These are phyloP conservation scores for Mucuna pruriens DNA, from an alignment of 306 rosid genomes.

Conservation along the genomic window DNA sequence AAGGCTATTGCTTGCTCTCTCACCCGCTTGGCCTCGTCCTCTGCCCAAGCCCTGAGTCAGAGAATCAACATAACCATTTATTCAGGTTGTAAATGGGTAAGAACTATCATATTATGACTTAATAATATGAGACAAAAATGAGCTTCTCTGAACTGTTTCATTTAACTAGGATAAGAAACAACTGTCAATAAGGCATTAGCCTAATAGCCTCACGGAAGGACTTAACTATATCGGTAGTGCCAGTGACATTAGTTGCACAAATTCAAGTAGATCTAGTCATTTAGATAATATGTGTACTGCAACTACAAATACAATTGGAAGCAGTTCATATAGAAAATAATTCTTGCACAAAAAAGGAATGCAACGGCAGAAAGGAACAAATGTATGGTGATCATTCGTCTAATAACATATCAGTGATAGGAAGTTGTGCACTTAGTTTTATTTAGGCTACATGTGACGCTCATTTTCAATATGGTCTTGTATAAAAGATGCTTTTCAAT, in stretches of 20 bases:
- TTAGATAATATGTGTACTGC: background rate
- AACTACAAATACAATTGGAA: slow-evolving; percentile 5
- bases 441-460: background rate
- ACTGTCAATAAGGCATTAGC: background rate
- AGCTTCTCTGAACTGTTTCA: background rate
- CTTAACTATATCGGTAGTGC: background rate
- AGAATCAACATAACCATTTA: slow-evolving; percentile 25
- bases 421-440: background rate
- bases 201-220: background rate
- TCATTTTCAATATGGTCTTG: background rate
- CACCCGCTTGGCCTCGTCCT: slow-evolving; percentile 96
- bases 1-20: slow-evolving; percentile 87
- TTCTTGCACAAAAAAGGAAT: background rate
- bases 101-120: background rate
- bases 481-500: slow-evolving; percentile 2
- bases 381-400: background rate
- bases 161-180: slow-evolving; percentile 4
- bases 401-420: background rate
- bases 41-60: slow-evolving; percentile 88
- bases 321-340: background rate
- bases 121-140: background rate
- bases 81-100: background rate
- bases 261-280: slow-evolving; percentile 17
- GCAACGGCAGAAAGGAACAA: background rate
- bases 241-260: background rate